Percentiles rank a stretch among this genome's conserved stretches.
phyloP scores from a whole-genome alignment of 2,329 filamentous ascomycete species.

The Ceratocystis harringtonii region DNA sequence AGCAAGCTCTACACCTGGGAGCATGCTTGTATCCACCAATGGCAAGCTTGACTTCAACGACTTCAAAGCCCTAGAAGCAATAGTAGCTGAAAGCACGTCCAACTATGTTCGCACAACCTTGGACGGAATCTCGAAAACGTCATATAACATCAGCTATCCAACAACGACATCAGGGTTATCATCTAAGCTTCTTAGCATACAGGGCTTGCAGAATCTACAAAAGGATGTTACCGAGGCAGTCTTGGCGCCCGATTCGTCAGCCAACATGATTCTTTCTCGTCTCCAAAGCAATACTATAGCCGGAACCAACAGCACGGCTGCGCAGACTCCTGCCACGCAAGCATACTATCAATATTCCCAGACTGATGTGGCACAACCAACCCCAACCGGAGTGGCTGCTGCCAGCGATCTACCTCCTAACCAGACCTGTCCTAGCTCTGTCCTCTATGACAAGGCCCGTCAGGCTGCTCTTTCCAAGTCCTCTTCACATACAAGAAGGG shows the following conservation, averaged over 20 bases:
- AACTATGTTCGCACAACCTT: conserved; percentile 33
- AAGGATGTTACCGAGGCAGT: conserved; percentile 4
- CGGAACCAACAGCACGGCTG: conserved; percentile 23
- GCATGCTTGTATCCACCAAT: conserved; percentile 20
- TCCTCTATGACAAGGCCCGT: conserved; percentile 43
- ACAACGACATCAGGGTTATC: conserved; percentile 1
- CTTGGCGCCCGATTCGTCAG: not conserved
- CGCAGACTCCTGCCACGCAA: conserved; percentile 6
- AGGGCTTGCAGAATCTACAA: conserved; percentile 9
- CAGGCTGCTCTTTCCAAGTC: conserved; percentile 44
- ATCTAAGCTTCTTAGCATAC: conserved; percentile 4
- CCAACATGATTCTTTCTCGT: conserved; percentile 18
- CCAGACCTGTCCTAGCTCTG: conserved; percentile 39
- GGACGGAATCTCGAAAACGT: conserved; percentile 29
- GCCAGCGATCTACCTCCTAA: conserved; percentile 36
- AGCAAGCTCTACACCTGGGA: conserved; percentile 20
- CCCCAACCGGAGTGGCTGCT: not conserved
- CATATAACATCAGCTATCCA: conserved; percentile 25
- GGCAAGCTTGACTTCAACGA: conserved; percentile 23
- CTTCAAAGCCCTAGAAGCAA: conserved; percentile 30
- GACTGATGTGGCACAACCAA: conserved; percentile 7
- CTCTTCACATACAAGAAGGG: conserved; percentile 38
- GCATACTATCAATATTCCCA: conserved; percentile 15
- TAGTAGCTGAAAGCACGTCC: conserved; percentile 31
- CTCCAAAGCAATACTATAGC: conserved; percentile 24